A percentile compares a stretch with the other conserved stretches of the same genome.
Evolutionary conservation across 768 basidiomycete species (phyloP).

Genomic region (Auriscalpium vulgare): DNA sequence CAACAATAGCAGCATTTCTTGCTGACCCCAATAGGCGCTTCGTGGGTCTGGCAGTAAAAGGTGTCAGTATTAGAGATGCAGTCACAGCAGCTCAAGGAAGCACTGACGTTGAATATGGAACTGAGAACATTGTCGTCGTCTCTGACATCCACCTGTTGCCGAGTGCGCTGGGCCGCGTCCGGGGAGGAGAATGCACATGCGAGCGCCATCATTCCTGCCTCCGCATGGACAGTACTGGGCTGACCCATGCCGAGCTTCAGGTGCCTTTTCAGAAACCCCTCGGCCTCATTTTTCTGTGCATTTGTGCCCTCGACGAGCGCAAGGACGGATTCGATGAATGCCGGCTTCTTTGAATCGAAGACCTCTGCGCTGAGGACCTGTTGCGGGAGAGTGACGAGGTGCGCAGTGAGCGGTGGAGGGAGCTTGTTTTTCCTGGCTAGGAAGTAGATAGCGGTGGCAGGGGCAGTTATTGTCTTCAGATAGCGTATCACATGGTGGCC

Average conservation of each 20-base stretch:
- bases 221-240: background rate
- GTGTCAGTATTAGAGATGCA: too few species aligned
- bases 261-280: background rate
- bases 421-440: background rate
- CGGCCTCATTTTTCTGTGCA: background rate
- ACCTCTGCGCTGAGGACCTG: background rate
- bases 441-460: background rate
- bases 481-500: background rate
- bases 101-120: too few species aligned
- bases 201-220: background rate
- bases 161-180: background rate
- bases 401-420: background rate
- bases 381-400: background rate
- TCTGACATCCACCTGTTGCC: too few species aligned
- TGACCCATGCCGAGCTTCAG: background rate
- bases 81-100: too few species aligned
- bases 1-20: background rate
- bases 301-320: background rate
- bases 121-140: too few species aligned
- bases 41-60: background rate
- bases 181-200: background rate
- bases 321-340: background rate
- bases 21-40: background rate
- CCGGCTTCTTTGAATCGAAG: background rate
- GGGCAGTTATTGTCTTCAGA: background rate